Evolutionary conservation across 2,329 filamentous ascomycete species (phyloP).

Genomic region (Keithomyces neogunnii): DNA sequence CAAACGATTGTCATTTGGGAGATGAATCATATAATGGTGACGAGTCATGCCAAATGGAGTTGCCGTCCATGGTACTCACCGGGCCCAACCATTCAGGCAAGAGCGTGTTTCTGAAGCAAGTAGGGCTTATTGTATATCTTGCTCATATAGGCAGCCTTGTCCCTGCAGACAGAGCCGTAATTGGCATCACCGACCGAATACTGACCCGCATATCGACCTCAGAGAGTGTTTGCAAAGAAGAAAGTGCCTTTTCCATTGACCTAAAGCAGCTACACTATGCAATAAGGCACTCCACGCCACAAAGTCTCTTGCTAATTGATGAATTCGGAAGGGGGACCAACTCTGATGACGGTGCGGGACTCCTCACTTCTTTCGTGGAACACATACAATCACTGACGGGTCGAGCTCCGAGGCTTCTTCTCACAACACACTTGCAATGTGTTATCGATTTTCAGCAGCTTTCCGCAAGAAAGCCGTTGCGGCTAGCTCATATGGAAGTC

Average conservation of each 20-base stretch:
- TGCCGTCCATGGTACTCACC: slow-evolving; percentile 63
- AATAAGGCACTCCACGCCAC: slow-evolving; percentile 62
- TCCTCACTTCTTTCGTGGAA: slow-evolving; percentile 48
- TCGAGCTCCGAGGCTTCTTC: slow-evolving; percentile 47
- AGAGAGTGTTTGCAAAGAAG: slow-evolving; percentile 49
- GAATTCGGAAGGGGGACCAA: slow-evolving; percentile 72
- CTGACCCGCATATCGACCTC: slow-evolving; percentile 75
- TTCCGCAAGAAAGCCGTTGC: slow-evolving; percentile 41
- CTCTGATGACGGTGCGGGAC: slow-evolving; percentile 46
- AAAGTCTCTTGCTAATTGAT: slow-evolving; percentile 81
- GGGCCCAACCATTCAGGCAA: slow-evolving; percentile 97
- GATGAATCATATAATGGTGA: slow-evolving; percentile 41
- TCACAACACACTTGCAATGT: slow-evolving; percentile 60
- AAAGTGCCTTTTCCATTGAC: slow-evolving; percentile 66
- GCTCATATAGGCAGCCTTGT: slow-evolving; percentile 91
- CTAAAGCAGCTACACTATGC: slow-evolving; percentile 78
- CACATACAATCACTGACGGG: slow-evolving; percentile 41
- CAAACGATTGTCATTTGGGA: slow-evolving; percentile 67
- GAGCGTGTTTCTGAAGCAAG: slow-evolving; percentile 90
- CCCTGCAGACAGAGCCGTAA: slow-evolving; percentile 64
- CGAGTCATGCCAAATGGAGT: not conserved
- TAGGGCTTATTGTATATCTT: slow-evolving; percentile 83
- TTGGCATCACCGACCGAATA: slow-evolving; percentile 90
- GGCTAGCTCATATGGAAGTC: slow-evolving; percentile 66
- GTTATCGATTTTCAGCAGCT: slow-evolving; percentile 57